Conservation (phyloP, 768 basidiomycete species). For the Calocybe cyanea region DNA sequence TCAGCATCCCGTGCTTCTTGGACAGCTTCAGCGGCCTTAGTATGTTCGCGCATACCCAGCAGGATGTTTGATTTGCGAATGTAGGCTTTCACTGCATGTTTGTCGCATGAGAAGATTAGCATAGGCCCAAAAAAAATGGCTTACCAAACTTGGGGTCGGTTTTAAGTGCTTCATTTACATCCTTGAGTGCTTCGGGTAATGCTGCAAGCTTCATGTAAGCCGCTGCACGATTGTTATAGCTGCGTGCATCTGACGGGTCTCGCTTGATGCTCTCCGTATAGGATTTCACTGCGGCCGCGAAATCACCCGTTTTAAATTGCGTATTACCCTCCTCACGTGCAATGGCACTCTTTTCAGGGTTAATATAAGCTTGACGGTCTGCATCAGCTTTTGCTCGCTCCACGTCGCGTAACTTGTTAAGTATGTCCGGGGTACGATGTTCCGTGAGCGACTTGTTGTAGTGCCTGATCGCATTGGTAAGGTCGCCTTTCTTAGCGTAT, state of each 20-base stretch:
- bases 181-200: slow-evolving; percentile 93
- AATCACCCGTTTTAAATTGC: slow-evolving; percentile 90
- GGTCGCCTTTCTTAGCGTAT: slow-evolving; percentile 78
- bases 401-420: slow-evolving; percentile 82
- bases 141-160: slow-evolving; percentile 82
- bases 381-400: slow-evolving; percentile 77
- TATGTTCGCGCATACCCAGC: slow-evolving; percentile 87
- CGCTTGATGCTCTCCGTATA: slow-evolving; percentile 98
- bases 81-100: slow-evolving; percentile 93
- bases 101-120: slow-evolving; percentile 4
- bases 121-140: slow-evolving; percentile 18
- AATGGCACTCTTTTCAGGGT: slow-evolving; percentile 74
- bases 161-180: slow-evolving; percentile 90
- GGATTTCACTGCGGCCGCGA: slow-evolving; percentile 84
- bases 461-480: slow-evolving; percentile 78
- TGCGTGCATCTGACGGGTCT: slow-evolving; percentile 82
- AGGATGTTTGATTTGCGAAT: slow-evolving; percentile 89
- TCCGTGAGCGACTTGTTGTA: slow-evolving; percentile 93
- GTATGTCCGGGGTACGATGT: slow-evolving; percentile 90
- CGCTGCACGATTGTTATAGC: slow-evolving; percentile 98
- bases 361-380: slow-evolving; percentile 81
- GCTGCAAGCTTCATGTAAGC: slow-evolving; percentile 95
- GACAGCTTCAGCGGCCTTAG: slow-evolving; percentile 79
- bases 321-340: slow-evolving; percentile 92
- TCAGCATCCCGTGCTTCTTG: slow-evolving; percentile 79